Evolutionary conservation across 176 grass and related monocot species (phyloP), one percentile per base, ranked within the genome.

Genomic region (Stipa capillata): DNA sequence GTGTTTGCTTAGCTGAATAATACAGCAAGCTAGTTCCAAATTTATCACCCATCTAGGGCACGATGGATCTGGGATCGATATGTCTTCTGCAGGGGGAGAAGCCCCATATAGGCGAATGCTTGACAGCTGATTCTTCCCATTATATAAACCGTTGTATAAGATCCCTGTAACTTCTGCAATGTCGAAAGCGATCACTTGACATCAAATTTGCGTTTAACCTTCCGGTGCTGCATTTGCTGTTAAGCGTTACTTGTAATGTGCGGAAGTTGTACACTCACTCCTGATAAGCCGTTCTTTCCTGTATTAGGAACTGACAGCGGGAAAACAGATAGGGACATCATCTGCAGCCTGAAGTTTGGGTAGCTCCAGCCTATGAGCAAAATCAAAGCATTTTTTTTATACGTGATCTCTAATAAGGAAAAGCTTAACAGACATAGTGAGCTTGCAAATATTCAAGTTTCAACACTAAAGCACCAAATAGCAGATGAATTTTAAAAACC

Each of bases 1-100:
- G 77, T 87, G 79, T 94, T 92, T 80, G 76, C 82, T 59, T 92
- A 94, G 72, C 61, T 40, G 69, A 23, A 79, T 41, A 74, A 27
- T 3, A 28, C 45, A 3, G 65, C 5, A 41, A 21, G 40, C 28
- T 48, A 45, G 73, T 57, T 65, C 42, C 3, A 8, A 32, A 69
- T 21, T 58, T 37, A 37, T 6, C n/a, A 25, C 2, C 12, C 1
- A 7, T 72, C 17, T 52, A 35, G 17, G 4, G 18, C 5, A 53
- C 7, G 2, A 23, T 62, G 36, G 8, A 71, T 54, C 29, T 87
- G 53, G 45, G 65, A 64, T 53, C 0, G 21, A 36, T 34, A 25
- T 65, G 28, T n/a, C n/a, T n/a, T n/a, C n/a, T 35, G 6, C 4
- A 32, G 23, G 42, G 8, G 45, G 14, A 47, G 1, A 35, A 50